phyloP scores from a whole-genome alignment of 768 basidiomycete genomes.

The Kwoniella heveanensis region DNA sequence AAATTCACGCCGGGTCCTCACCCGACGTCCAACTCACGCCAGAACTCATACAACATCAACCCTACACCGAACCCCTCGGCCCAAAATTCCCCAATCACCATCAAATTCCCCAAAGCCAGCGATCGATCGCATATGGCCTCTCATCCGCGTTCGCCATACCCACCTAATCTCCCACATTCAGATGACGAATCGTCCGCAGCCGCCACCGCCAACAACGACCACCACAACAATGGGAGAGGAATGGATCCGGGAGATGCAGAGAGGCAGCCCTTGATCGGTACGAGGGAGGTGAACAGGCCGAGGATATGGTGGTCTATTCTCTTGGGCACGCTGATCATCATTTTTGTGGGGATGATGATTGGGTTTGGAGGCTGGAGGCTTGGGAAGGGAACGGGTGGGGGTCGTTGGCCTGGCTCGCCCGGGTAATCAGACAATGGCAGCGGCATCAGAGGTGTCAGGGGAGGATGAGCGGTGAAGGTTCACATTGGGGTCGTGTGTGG shows the following conservation, averaged over 20 bases:
- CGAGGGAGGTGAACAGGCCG: not conserved
- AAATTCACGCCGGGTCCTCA: conserved; percentile 36
- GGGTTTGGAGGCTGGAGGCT: conserved; percentile 42
- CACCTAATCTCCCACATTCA: not conserved
- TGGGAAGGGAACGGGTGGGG: conserved; percentile 39
- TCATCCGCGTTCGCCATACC: not conserved
- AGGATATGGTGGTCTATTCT: conserved; percentile 21
- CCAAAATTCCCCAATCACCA: conserved; percentile 13
- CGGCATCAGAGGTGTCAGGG: no score
- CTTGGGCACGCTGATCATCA: conserved; percentile 1
- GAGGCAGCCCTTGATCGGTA: conserved; percentile 31
- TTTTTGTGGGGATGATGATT: conserved; percentile 30
- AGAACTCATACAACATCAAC: conserved; percentile 5
- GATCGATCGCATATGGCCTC: not conserved
- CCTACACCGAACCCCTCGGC: conserved; percentile 13
- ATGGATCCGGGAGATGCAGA: conserved; percentile 21
- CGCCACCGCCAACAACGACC: not conserved
- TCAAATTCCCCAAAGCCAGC: not conserved
- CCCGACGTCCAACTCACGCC: conserved; percentile 15
- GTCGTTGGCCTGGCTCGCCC: conserved; percentile 45
- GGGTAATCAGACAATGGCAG: conserved; percentile 18
- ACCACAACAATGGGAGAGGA: not conserved
- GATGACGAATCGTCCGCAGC: not conserved
- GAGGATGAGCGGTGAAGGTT: no score
- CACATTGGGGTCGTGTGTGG: no score